A percentile compares a stretch with the other conserved stretches of the same genome.
These are phyloP conservation scores for Mycena rosella DNA, from an alignment of 768 basidiomycete genomes.

Conservation along the genomic window DNA sequence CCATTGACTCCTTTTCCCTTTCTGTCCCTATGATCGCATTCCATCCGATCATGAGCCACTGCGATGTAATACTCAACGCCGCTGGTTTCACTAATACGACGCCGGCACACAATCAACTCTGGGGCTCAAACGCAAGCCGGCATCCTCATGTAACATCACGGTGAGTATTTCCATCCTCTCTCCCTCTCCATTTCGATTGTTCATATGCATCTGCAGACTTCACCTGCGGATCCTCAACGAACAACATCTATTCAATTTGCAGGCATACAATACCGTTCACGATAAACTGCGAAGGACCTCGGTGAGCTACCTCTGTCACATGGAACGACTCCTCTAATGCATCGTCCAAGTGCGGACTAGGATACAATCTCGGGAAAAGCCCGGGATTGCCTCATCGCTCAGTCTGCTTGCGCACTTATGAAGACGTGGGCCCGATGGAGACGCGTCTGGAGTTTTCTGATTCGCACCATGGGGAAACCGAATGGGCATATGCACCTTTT, in stretches of 20 bases:
- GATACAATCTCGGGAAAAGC: conserved; percentile 19
- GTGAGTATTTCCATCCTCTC: conserved; percentile 18
- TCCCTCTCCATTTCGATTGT: conserved; percentile 16
- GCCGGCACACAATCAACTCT: conserved; percentile 20
- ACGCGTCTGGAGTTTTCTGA: conserved; percentile 19
- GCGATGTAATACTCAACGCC: conserved; percentile 14
- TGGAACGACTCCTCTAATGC: conserved; percentile 11
- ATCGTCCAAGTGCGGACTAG: conserved; percentile 13
- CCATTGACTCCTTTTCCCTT: conserved; percentile 20
- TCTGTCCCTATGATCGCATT: conserved; percentile 20
- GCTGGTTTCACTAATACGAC: conserved; percentile 13
- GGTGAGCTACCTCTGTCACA: conserved; percentile 16
- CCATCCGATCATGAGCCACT: conserved; percentile 21
- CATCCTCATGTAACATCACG: conserved; percentile 21
- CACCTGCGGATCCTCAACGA: conserved; percentile 19
- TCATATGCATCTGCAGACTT: conserved; percentile 18
- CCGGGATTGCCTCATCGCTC: conserved; percentile 19
- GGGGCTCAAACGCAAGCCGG: conserved; percentile 15
- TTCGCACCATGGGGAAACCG: conserved; percentile 11
- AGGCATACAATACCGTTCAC: conserved; percentile 19
- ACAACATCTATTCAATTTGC: conserved; percentile 19
- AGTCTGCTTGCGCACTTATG: conserved; percentile 18
- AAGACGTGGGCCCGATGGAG: conserved; percentile 17
- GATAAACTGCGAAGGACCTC: conserved; percentile 19
- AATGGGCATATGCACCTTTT: conserved; percentile 23